Conservation (phyloP, 2,329 filamentous ascomycete genomes). For the Cordyceps militaris region DNA sequence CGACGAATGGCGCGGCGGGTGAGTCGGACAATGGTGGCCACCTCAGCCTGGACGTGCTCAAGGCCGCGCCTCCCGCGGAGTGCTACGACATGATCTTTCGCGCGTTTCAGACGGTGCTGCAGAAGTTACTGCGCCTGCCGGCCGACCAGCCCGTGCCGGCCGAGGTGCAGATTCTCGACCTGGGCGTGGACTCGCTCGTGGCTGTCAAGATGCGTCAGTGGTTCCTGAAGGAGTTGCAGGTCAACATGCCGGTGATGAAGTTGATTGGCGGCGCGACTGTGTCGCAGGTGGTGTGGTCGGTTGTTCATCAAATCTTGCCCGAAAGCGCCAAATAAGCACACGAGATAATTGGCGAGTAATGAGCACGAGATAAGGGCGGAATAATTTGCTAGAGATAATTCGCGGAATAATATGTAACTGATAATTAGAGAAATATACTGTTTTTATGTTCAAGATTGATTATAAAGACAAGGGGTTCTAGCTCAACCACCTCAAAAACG, state of each 20-base stretch:
- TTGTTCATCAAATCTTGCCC: neutral
- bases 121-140: neutral
- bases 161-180: neutral
- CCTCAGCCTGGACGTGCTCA: neutral
- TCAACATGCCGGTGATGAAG: slow-evolving; percentile 40
- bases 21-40: neutral
- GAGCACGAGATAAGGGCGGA: too few species aligned
- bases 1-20: neutral
- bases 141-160: neutral
- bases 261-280: slow-evolving; percentile 21
- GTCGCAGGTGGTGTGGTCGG: neutral
- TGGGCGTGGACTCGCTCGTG: slow-evolving; percentile 25
- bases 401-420: too few species aligned
- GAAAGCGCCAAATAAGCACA: neutral
- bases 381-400: too few species aligned
- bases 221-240: slow-evolving; percentile 37
- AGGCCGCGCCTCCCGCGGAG: neutral
- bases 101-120: slow-evolving; percentile 27
- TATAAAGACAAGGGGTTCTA: too few species aligned
- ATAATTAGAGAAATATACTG: too few species aligned
- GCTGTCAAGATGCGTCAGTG: slow-evolving; percentile 36
- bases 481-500: too few species aligned
- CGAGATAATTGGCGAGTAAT: too few species aligned
- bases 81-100: neutral
- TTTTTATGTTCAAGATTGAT: too few species aligned